Conservation (phyloP, 2,329 filamentous ascomycete genomes). For the Pseudogymnoascus sp. region DNA sequence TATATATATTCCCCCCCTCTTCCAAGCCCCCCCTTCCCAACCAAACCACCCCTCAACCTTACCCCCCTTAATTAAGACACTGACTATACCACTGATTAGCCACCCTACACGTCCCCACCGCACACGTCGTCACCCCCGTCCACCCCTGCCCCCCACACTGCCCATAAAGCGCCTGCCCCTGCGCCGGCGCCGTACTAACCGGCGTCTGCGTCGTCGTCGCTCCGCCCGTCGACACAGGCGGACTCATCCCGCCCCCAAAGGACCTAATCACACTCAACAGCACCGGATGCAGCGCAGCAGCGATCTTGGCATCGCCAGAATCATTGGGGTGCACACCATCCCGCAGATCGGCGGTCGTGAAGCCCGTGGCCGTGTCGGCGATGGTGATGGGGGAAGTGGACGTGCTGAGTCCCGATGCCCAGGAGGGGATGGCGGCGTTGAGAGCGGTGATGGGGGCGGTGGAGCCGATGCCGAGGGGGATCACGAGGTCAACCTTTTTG, state of each 20-base stretch:
- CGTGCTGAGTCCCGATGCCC: slow-evolving; percentile 30
- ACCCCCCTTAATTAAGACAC: neutral
- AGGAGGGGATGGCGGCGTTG: slow-evolving; percentile 32
- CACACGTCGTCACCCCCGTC: slow-evolving; percentile 5
- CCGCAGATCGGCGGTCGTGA: slow-evolving; percentile 25
- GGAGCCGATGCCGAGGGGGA: slow-evolving; percentile 28
- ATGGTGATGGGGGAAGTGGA: slow-evolving; percentile 8
- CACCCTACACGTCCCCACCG: slow-evolving; percentile 14
- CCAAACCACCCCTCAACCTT: too few species aligned
- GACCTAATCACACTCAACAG: neutral
- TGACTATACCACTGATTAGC: slow-evolving; percentile 18
- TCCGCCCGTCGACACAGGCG: neutral
- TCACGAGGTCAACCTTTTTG: slow-evolving; percentile 32
- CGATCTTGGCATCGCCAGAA: neutral
- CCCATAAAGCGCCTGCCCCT: neutral
- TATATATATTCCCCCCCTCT: neutral
- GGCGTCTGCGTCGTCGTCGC: neutral
- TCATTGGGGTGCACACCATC: slow-evolving; percentile 36
- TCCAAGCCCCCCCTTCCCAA: neutral
- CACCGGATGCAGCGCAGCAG: neutral
- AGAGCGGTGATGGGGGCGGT: slow-evolving; percentile 26
- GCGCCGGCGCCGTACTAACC: neutral
- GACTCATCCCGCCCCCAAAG: neutral
- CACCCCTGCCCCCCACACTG: slow-evolving; percentile 9
- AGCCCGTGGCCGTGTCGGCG: slow-evolving; percentile 32